Conservation (phyloP, 805 yeast genomes). For the Peterozyma xylosa region DNA sequence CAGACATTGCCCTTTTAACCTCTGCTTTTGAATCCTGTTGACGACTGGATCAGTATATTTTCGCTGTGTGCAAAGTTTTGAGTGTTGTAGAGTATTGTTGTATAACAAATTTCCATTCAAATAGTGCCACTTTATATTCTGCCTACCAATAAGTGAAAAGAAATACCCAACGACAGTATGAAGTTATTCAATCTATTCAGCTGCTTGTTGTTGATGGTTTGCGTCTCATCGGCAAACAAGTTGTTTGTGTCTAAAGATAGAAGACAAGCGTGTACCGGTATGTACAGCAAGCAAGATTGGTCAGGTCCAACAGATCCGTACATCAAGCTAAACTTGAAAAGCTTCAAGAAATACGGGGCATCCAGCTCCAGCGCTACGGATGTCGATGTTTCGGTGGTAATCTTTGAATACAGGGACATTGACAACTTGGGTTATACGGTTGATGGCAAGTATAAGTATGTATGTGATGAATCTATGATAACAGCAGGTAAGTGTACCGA, state of each 20-base stretch:
- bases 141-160: not conserved
- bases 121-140: no score
- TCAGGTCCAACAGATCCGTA: slow-evolving; percentile 68
- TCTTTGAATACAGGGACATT: slow-evolving; percentile 81
- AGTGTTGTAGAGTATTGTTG: no score
- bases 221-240: slow-evolving; percentile 33
- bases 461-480: slow-evolving; percentile 73
- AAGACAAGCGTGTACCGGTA: slow-evolving; percentile 79
- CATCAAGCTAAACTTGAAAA: slow-evolving; percentile 39
- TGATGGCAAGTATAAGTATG: slow-evolving; percentile 43
- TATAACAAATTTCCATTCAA: no score
- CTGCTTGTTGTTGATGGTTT: not conserved
- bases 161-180: not conserved
- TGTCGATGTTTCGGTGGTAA: slow-evolving; percentile 50
- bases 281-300: slow-evolving; percentile 84
- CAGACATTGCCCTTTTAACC: no score
- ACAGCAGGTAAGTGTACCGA: slow-evolving; percentile 44
- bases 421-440: slow-evolving; percentile 52
- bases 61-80: no score
- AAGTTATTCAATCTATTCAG: not conserved
- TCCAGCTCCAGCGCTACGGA: slow-evolving; percentile 23
- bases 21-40: no score
- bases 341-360: slow-evolving; percentile 16
- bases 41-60: no score
- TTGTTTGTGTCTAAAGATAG: slow-evolving; percentile 41